phyloP scores from a whole-genome alignment of 495 filamentous ascomycete species.

The Cudoniella acicularis region DNA sequence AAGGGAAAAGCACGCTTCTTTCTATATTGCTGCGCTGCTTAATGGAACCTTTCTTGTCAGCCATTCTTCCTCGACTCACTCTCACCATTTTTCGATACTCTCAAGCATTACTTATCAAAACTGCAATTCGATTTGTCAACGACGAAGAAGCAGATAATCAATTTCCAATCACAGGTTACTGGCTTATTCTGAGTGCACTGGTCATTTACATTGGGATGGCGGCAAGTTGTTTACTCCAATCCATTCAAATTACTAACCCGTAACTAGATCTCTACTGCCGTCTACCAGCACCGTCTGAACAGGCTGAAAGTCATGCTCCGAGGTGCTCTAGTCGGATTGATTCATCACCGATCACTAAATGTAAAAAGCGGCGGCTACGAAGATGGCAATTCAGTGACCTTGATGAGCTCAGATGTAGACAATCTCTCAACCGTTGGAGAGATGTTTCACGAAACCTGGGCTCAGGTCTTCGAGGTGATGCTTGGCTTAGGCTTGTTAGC shows the following conservation, averaged over 20 bases:
- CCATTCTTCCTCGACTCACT: constrained; percentile 49
- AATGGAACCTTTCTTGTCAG: constrained; percentile 43
- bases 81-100: constrained; percentile 57
- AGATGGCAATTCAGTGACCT: constrained; percentile 51
- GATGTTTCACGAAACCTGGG: constrained; percentile 44
- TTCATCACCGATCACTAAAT: constrained; percentile 51
- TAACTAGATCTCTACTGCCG: constrained; percentile 43
- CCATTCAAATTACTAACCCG: neutral
- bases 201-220: constrained; percentile 60
- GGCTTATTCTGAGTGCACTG: constrained; percentile 52
- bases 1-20: constrained; percentile 41
- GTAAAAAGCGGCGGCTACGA: constrained; percentile 31
- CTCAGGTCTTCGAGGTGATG: constrained; percentile 51
- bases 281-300: constrained; percentile 55
- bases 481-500: constrained; percentile 58
- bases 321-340: constrained; percentile 52
- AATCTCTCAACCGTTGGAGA: constrained; percentile 27
- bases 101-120: constrained; percentile 58
- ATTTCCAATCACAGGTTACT: constrained; percentile 45
- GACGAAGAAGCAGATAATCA: constrained; percentile 24
- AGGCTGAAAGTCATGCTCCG: constrained; percentile 56
- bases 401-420: constrained; percentile 51
- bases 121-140: constrained; percentile 46
- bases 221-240: constrained; percentile 28
- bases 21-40: constrained; percentile 41